phyloP scores from a whole-genome alignment of 106 monocot genomes.

The Alisma plantagoaquatica region DNA sequence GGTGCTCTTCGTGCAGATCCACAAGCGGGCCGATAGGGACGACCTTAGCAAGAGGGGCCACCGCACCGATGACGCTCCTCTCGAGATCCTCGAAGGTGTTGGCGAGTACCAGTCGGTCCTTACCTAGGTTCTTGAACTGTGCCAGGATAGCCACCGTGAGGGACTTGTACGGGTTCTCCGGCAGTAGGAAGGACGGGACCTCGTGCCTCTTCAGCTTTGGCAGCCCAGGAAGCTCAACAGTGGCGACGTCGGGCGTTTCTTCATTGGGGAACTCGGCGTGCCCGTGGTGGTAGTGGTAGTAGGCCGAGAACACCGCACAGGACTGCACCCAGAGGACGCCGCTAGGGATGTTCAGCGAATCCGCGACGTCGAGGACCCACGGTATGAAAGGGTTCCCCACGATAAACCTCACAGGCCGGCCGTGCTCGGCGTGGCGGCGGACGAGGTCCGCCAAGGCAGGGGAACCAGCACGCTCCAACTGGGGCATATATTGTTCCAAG shows the following conservation, averaged over 20 bases:
- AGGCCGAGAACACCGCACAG: slow-evolving; percentile 63
- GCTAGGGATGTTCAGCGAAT: slow-evolving; percentile 30
- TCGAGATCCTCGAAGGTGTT: slow-evolving; percentile 50
- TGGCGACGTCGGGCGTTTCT: slow-evolving; percentile 8
- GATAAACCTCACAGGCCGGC: slow-evolving; percentile 40
- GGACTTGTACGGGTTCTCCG: slow-evolving; percentile 23
- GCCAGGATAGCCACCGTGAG: slow-evolving; percentile 12
- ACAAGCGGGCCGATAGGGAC: slow-evolving; percentile 31
- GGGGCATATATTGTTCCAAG: slow-evolving; percentile 21
- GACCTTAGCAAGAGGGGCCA: not conserved
- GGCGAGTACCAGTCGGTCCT: slow-evolving; percentile 21
- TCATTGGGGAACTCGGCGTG: slow-evolving; percentile 34
- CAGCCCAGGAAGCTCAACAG: slow-evolving; percentile 39
- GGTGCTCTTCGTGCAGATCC: slow-evolving; percentile 11
- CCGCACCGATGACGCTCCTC: slow-evolving; percentile 13
- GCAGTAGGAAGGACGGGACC: slow-evolving; percentile 58
- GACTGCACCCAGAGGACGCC: slow-evolving; percentile 86
- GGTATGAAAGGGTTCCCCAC: slow-evolving; percentile 70
- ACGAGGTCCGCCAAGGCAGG: slow-evolving; percentile 25
- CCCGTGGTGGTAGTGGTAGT: slow-evolving; percentile 49
- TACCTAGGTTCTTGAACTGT: slow-evolving; percentile 17
- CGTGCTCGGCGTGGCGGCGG: slow-evolving; percentile 20
- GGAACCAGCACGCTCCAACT: slow-evolving; percentile 2
- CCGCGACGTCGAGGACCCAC: slow-evolving; percentile 56
- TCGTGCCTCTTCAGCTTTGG: slow-evolving; percentile 31